Conservation (phyloP, 2,329 filamentous ascomycete species). For the Neurospora sp. region DNA sequence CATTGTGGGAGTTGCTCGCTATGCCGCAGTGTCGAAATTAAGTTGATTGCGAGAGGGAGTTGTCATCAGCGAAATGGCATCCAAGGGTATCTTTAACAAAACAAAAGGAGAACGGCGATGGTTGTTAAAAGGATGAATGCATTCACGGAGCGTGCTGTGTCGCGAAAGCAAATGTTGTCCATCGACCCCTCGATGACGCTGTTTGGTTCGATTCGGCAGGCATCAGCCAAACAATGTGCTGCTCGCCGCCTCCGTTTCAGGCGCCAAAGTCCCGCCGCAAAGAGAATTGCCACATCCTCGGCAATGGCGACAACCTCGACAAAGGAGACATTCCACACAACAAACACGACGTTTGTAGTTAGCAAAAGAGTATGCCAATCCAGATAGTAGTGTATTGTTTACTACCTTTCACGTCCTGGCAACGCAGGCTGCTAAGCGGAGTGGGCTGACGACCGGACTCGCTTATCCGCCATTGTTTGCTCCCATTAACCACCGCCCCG, state of each 20-base stretch:
- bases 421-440: not conserved
- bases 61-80: not conserved
- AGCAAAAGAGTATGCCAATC: not conserved
- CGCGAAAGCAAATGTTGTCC: not conserved
- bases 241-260: not conserved
- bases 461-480: not conserved
- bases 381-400: not conserved
- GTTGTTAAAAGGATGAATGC: not conserved
- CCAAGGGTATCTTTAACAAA: not conserved
- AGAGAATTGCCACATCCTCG: not conserved
- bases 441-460: not conserved
- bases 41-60: not conserved
- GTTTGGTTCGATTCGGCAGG: not conserved
- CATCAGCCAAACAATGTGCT: not conserved
- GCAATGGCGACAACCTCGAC: not conserved
- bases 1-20: conserved; percentile 24
- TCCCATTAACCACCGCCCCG: not conserved
- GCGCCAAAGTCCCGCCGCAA: not conserved
- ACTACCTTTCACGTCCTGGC: not conserved
- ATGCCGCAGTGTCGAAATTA: not conserved
- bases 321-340: not conserved
- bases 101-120: not conserved
- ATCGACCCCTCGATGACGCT: not conserved
- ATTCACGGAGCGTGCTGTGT: not conserved
- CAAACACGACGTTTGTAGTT: not conserved